Evolutionary conservation across 768 basidiomycete genomes (phyloP).

Genomic region (Russula sp.): DNA sequence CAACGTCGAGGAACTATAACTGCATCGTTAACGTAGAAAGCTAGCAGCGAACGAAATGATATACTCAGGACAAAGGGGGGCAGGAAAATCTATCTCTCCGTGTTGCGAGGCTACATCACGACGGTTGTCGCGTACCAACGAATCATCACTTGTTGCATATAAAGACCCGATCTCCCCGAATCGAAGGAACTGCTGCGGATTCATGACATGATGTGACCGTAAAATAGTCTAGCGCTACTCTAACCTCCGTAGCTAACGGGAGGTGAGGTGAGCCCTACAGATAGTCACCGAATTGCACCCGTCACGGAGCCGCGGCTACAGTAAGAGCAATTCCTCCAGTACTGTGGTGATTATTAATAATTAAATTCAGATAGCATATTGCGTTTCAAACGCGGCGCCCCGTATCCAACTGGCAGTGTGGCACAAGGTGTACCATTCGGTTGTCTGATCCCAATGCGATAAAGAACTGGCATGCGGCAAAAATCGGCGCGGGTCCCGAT

Average conservation of each 20-base stretch:
- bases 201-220: background rate
- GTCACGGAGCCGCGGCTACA: background rate
- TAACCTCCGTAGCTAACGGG: background rate
- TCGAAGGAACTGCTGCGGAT: background rate
- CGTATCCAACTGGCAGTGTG: background rate
- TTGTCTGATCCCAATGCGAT: background rate
- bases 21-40: background rate
- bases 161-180: background rate
- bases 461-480: background rate
- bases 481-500: background rate
- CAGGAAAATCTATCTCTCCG: background rate
- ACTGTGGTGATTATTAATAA: background rate
- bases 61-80: background rate
- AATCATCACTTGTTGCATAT: background rate
- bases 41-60: background rate
- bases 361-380: background rate
- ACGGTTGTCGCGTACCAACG: conserved; percentile 1
- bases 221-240: background rate
- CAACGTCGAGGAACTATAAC: background rate
- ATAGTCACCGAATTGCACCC: background rate
- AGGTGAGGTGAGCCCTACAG: background rate
- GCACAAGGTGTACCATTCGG: background rate
- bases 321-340: background rate
- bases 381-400: background rate
- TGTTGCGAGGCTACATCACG: background rate